A percentile compares a stretch with the other conserved stretches of the same genome.
These are phyloP conservation scores for Onygenales sp. DNA, from an alignment of 2,329 filamentous ascomycete species.

Conservation along the genomic window DNA sequence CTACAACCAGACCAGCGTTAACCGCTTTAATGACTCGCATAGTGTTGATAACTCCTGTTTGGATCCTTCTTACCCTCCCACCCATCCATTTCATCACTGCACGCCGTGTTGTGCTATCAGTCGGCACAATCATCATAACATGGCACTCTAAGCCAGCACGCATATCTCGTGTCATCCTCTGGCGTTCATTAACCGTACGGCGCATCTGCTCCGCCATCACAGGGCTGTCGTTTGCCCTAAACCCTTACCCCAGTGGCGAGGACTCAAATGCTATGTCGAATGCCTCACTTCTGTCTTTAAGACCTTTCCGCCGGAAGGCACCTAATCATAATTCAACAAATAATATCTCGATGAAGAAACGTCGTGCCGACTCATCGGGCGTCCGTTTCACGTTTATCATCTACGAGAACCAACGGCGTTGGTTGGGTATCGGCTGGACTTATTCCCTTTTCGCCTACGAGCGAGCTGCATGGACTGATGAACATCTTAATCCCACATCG, in stretches of 20 bases:
- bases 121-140: conserved; percentile 78
- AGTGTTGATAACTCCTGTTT: conserved; percentile 76
- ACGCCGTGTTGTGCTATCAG: conserved; percentile 68
- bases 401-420: conserved; percentile 91
- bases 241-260: conserved; percentile 1
- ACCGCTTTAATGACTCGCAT: conserved; percentile 86
- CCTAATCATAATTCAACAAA: conserved; percentile 35
- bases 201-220: conserved; percentile 63
- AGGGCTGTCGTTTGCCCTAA: conserved; percentile 46
- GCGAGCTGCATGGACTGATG: conserved; percentile 85
- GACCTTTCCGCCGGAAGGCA: conserved; percentile 28
- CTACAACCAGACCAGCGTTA: conserved; percentile 80
- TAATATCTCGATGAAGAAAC: conserved; percentile 38
- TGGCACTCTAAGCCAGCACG: conserved; percentile 87
- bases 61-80: conserved; percentile 72
- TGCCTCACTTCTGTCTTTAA: conserved; percentile 19
- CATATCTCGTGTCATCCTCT: conserved; percentile 77
- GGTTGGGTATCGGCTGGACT: conserved; percentile 94
- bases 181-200: conserved; percentile 73
- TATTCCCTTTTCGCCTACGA: conserved; percentile 85
- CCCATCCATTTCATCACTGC: conserved; percentile 80
- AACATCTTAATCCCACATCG: conserved; percentile 75
- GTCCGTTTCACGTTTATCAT: conserved; percentile 95
- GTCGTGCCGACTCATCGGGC: conserved; percentile 51
- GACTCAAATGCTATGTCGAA: conserved; percentile 17